Evolutionary conservation across 2,329 filamentous ascomycete species (phyloP).

Genomic region (Phialophora expanda): DNA sequence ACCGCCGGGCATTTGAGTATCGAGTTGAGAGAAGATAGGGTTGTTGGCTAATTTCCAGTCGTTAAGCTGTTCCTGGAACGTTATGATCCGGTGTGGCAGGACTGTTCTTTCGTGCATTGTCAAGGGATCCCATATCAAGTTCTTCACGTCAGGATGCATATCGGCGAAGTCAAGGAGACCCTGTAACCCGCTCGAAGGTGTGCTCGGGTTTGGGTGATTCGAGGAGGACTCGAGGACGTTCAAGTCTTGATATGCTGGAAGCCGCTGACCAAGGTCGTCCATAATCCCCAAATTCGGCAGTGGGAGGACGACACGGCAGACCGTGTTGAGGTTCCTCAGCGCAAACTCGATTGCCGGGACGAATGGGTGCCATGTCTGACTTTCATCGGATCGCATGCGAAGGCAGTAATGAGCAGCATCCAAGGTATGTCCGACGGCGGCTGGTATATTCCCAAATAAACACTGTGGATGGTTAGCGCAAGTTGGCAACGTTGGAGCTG

Average conservation of each 20-base stretch:
- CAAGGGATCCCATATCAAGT: conserved; percentile 15
- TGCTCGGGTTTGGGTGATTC: background rate
- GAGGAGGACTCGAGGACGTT: background rate
- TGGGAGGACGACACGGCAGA: conserved; percentile 32
- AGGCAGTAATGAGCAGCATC: conserved; percentile 13
- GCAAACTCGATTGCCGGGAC: conserved; percentile 7
- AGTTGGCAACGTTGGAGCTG: background rate
- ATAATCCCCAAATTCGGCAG: conserved; percentile 16
- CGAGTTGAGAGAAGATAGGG: background rate
- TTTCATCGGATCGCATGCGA: background rate
- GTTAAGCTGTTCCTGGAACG: background rate
- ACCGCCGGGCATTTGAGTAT: background rate
- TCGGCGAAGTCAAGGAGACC: conserved; percentile 3
- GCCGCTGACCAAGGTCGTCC: background rate
- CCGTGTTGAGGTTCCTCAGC: conserved; percentile 32
- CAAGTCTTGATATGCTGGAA: background rate
- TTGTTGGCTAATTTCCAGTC: background rate
- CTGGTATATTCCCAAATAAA: conserved; percentile 19
- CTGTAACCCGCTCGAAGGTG: background rate
- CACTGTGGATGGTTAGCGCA: conserved; percentile 6
- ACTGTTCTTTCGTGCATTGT: conserved; percentile 6
- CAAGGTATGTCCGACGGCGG: conserved; percentile 20
- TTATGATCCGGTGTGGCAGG: background rate
- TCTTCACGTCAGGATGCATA: conserved; percentile 12
- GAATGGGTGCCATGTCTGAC: background rate